Conservation (phyloP, 352 stramenopile genomes). For the Phytopythium delawarense region DNA sequence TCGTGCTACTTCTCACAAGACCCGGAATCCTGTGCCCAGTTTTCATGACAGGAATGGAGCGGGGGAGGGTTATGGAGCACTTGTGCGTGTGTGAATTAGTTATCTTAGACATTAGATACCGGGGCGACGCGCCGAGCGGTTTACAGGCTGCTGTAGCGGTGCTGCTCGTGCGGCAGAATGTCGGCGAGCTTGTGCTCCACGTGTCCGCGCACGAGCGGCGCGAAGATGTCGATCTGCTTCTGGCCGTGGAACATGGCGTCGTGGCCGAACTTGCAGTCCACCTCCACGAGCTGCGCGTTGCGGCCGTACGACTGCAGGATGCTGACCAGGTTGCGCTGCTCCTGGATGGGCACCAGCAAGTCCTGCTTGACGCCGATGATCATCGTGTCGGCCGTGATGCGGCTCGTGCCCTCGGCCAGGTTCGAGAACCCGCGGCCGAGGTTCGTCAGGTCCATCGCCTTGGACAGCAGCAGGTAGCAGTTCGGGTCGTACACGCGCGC, state of each 20-base stretch:
- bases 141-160: slow-evolving; percentile 77
- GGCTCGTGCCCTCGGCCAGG: slow-evolving; percentile 65
- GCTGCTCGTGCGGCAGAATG: slow-evolving; percentile 57
- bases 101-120: no score
- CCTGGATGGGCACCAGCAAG: slow-evolving; percentile 76
- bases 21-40: no score
- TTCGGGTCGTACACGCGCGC: slow-evolving; percentile 82
- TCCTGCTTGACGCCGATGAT: slow-evolving; percentile 85
- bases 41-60: no score
- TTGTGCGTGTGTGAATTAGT: no score
- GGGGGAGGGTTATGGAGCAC: no score
- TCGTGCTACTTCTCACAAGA: no score
- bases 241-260: slow-evolving; percentile 85
- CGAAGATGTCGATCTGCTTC: slow-evolving; percentile 78
- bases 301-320: slow-evolving; percentile 77
- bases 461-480: slow-evolving; percentile 86
- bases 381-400: slow-evolving; percentile 61
- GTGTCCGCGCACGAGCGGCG: slow-evolving; percentile 61
- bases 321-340: slow-evolving; percentile 75
- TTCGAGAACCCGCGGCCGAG: slow-evolving; percentile 64
- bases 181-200: slow-evolving; percentile 56
- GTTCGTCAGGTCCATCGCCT: slow-evolving; percentile 86
- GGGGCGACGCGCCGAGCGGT: no score
- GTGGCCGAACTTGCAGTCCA: slow-evolving; percentile 86
- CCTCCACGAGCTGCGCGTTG: slow-evolving; percentile 57